Base-by-base conservation (phyloP, 805 yeast genomes). In the Lachancea sp. region DNA sequence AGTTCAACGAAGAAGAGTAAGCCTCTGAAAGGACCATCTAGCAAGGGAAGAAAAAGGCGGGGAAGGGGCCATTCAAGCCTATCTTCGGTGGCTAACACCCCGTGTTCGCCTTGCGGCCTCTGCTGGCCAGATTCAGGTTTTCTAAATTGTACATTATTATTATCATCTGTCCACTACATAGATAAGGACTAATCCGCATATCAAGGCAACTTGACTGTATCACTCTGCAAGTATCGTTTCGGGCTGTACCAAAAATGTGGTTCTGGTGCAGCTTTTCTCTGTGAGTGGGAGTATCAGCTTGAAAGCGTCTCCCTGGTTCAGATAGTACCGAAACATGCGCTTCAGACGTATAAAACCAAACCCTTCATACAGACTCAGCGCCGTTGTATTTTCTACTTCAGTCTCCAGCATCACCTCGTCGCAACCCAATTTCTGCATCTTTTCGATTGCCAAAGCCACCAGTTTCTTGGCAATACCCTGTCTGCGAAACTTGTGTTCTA, bases 341-440 rank as follows among this genome's bases (percentile, higher is more conserved):
- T 87, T 84, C 41, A 79, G 72, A 41, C 87, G 69, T 34, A 87
- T 57, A 58, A 87, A 87, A 1, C 95, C 95, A 69, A 85, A 70
- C 49, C 78, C 76, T 57, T 84, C 88, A 56, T 87, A 87, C 15
- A 87, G 63, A 18, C 66, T 62, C 47, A 86, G 66, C 1, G 95
- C 95, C 0, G 84, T 81, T 9, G 49, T 59, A 58, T 93, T 93
- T 18, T 76, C 79, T 5, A 85, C 93, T 60, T 93, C 98, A 0
- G 99, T 87, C 60, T 93, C 99, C 48, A 93, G 70, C 70, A 83
- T 82, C n/a, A 90, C 78, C 63, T 93, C 99, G 65, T 93, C 98
- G 36, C 90, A 87, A 1, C 76, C 67, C 47, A 74, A 73, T 41
- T 67, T 59, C 6, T 73, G 72, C 90, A 93, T 85, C 32, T 73